Base-by-base conservation (phyloP, 2,329 filamentous ascomycete species). In the Penicillium psychrosexuale region DNA sequence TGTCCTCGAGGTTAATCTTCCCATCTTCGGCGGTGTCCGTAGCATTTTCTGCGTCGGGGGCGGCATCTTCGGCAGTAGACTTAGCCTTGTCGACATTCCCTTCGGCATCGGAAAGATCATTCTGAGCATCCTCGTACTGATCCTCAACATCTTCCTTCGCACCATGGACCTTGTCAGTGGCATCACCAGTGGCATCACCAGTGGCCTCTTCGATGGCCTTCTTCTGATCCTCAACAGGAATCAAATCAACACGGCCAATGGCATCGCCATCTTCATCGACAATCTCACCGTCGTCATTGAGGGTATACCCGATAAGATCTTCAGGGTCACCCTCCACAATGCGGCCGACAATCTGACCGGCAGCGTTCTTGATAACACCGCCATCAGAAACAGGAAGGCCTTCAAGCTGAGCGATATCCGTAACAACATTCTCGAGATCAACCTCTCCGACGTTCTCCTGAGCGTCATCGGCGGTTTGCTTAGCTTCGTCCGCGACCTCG, bases 21-120 rank as follows among this genome's bases (percentile, higher is more conserved):
- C 19, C 7, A 13, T 40, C 8, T 27, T 64, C 56, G 28, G 60
- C 62, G 58, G 62, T 51, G 58, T 67, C 59, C 5, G 30, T 30
- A n/a, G 31, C 15, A 9, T 45, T 46, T 3, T 55, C 46, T 2
- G 51, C 53, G 2, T 54, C 49, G 22, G 45, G 39, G 4, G 31
- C 36, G 4, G 15, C 44, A 44, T 56, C 45, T n/a, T 53, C 77
- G 38, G 75, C 76, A 60, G 82, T 75, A 30, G 79, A 77, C 59
- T 80, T 66, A 47, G 77, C 79, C 44, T 77, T 75, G 56, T 82
- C 76, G 38, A 78, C 78, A 56, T 80, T 78, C 53, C 79, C 60
- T 48, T 67, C 66, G 31, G 62, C 62, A 19, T 56, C 45, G 4
- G 55, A 47, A 22, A 52, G 17, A 12, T 27, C 30, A 57, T 80